Base-by-base conservation (phyloP, 1,139 yeast species). In the Pneumocystis jirovecii region DNA sequence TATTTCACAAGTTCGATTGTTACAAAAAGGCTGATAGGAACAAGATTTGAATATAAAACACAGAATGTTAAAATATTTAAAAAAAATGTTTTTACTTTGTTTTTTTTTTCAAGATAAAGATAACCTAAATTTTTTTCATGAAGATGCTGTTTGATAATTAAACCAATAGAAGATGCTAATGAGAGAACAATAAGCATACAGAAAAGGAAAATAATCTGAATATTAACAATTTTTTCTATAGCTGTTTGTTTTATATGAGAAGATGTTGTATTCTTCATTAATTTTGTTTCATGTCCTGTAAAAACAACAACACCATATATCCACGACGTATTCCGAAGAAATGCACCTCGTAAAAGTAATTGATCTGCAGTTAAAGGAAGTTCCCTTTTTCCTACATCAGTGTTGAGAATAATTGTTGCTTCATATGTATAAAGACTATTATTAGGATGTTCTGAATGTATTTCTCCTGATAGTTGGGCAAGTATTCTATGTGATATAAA, bases 231-330 rank as follows among this genome's bases (percentile, higher is more conserved):
- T 75, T 96, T 84, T 78, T 95, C 99, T 17, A 95, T 97, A 37
- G 96, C 96, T 0, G 98, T 95, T 72, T 96, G 82, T 74, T 95
- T 95, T 72, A 95, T 95, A 3, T 98, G 98, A 0, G 99, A 86
- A 2, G 98, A 97, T 1, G 97, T 91, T 17, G 99, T 98, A 77
- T 95, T 95, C 73, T 98, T 84, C 98, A 95, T 93, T 70, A 95
- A 81, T 73, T 95, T 95, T 0, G 99, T 93, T 76, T 95, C 98
- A 74, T 95, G 98, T 37, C 98, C 99, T 0, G 99, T 95, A 74
- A 93, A 95, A 1, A 93, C 84, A 1, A 89, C 97, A 62, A 90
- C 81, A 39, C 98, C 98, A 71, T 89, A 90, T 62, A 95, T 84
- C 97, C 97, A 95, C 63, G 86, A 89, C 0, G 98, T 95, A 72